A percentile compares a stretch with the other conserved stretches of the same genome.
phyloP scores from a whole-genome alignment of 2,329 filamentous ascomycete species.

The Helotiales sp. region DNA sequence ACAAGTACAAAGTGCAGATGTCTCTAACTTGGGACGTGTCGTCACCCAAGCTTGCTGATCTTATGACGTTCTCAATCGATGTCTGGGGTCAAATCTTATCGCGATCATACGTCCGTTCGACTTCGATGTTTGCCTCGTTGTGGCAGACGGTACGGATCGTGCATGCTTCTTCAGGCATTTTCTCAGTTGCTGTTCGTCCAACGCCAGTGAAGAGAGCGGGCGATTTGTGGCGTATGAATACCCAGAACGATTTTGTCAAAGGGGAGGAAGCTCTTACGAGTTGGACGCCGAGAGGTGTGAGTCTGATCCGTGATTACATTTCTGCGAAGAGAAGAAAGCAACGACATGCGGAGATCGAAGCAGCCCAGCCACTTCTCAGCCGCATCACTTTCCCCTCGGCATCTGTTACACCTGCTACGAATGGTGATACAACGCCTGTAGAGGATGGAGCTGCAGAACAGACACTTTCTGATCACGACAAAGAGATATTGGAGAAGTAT shows the following conservation, averaged over 20 bases:
- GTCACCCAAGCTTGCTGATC: slow-evolving; percentile 82
- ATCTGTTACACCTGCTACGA: slow-evolving; percentile 6
- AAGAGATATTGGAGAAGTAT: slow-evolving; percentile 49
- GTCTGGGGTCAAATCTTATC: slow-evolving; percentile 83
- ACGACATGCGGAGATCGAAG: slow-evolving; percentile 80
- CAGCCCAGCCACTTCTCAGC: slow-evolving; percentile 68
- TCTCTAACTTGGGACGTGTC: slow-evolving; percentile 84
- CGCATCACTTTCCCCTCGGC: slow-evolving; percentile 53
- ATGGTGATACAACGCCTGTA: slow-evolving; percentile 17
- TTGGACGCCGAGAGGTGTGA: slow-evolving; percentile 90
- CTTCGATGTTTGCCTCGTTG: slow-evolving; percentile 83
- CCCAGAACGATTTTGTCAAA: slow-evolving; percentile 92
- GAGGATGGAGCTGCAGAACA: slow-evolving; percentile 40
- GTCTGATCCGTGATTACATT: slow-evolving; percentile 88
- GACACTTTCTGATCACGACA: slow-evolving; percentile 42
- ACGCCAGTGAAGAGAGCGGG: slow-evolving; percentile 89
- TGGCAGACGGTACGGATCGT: slow-evolving; percentile 87
- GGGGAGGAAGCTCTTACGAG: slow-evolving; percentile 85
- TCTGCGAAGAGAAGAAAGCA: slow-evolving; percentile 72
- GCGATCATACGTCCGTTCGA: slow-evolving; percentile 81
- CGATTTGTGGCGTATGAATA: slow-evolving; percentile 96
- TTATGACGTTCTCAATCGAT: slow-evolving; percentile 85
- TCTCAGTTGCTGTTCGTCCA: slow-evolving; percentile 84
- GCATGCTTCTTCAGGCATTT: slow-evolving; percentile 84
- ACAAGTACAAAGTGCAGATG: slow-evolving; percentile 90